These are phyloP conservation scores for Acidomyces sp. DNA, from an alignment of 495 filamentous ascomycete genomes.

Conservation along the genomic window DNA sequence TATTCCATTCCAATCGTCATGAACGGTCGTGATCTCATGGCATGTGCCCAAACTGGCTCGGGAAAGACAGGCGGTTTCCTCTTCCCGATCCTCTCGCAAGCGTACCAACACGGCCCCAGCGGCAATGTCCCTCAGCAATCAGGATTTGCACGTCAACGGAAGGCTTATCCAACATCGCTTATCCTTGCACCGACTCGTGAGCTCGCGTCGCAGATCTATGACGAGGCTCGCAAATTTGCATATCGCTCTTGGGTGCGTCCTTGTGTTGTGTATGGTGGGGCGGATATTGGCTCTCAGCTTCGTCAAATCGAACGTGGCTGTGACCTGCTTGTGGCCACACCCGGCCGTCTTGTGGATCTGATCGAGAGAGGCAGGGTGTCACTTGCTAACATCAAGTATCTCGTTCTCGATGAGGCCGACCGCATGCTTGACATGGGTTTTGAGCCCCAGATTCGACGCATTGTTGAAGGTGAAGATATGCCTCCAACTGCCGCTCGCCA, in stretches of 20 bases:
- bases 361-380: constrained; percentile 98
- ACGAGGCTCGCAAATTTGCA: constrained; percentile 93
- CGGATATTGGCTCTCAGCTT: constrained; percentile 92
- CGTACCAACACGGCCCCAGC: constrained; percentile 76
- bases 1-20: constrained; percentile 98
- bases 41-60: constrained; percentile 96
- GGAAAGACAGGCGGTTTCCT: constrained; percentile 99
- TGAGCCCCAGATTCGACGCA: constrained; percentile 96
- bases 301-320: constrained; percentile 96
- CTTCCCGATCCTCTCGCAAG: constrained; percentile 94
- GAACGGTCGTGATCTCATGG: constrained; percentile 93
- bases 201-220: constrained; percentile 95
- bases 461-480: constrained; percentile 98
- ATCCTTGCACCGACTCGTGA: constrained; percentile 95
- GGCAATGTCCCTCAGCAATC: constrained; percentile 42
- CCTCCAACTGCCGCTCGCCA: constrained; percentile 71
- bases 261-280: constrained; percentile 97
- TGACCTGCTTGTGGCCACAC: constrained; percentile 92
- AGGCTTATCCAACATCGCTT: constrained; percentile 89
- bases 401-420: constrained; percentile 98
- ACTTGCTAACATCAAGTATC: constrained; percentile 90
- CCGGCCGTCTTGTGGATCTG: constrained; percentile 90
- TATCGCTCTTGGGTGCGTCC: constrained; percentile 98
- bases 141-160: constrained; percentile 73
- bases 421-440: constrained; percentile 99